Evolutionary conservation across 805 yeast genomes (phyloP).

Genomic region (Candida namnaoensis): DNA sequence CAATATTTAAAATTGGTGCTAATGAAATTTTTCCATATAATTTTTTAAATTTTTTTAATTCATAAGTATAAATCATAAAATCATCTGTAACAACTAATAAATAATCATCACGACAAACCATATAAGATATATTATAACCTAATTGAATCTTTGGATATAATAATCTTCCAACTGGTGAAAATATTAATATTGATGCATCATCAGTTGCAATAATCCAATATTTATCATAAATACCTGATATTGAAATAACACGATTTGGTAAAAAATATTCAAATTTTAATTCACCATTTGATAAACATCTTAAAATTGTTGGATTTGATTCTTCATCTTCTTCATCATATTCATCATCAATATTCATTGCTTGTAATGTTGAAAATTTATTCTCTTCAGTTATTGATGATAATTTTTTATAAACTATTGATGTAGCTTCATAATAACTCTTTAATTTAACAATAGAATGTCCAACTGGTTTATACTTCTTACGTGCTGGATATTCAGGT

Average conservation of each 20-base stretch:
- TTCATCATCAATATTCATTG: slow-evolving; percentile 16
- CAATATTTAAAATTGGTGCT: slow-evolving; percentile 42
- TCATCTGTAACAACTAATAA: slow-evolving; percentile 38
- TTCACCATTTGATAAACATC: slow-evolving; percentile 26
- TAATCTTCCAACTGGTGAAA: slow-evolving; percentile 36
- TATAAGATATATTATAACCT: slow-evolving; percentile 34
- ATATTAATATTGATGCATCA: slow-evolving; percentile 42
- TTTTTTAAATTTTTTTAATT: slow-evolving; percentile 25
- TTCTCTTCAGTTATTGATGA: slow-evolving; percentile 21
- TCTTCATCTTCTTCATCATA: slow-evolving; percentile 22
- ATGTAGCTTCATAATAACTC: slow-evolving; percentile 6
- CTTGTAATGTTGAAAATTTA: slow-evolving; percentile 24
- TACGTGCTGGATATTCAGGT: slow-evolving; percentile 21
- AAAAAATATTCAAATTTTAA: slow-evolving; percentile 32
- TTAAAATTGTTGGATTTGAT: slow-evolving; percentile 27
- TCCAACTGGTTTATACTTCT: slow-evolving; percentile 22
- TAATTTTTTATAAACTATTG: slow-evolving; percentile 14
- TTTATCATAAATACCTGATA: slow-evolving; percentile 29
- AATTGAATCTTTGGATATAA: slow-evolving; percentile 41
- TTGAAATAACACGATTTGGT: slow-evolving; percentile 26
- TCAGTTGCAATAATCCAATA: slow-evolving; percentile 52
- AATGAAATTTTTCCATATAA: slow-evolving; percentile 37
- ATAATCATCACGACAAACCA: slow-evolving; percentile 24
- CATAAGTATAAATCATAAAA: slow-evolving; percentile 46
- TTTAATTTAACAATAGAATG: slow-evolving; percentile 10